A percentile compares a stretch with the other conserved stretches of the same genome.
These are phyloP conservation scores for Amesomyces nigricolor DNA, from an alignment of 2,329 filamentous ascomycete species.

Conservation along the genomic window DNA sequence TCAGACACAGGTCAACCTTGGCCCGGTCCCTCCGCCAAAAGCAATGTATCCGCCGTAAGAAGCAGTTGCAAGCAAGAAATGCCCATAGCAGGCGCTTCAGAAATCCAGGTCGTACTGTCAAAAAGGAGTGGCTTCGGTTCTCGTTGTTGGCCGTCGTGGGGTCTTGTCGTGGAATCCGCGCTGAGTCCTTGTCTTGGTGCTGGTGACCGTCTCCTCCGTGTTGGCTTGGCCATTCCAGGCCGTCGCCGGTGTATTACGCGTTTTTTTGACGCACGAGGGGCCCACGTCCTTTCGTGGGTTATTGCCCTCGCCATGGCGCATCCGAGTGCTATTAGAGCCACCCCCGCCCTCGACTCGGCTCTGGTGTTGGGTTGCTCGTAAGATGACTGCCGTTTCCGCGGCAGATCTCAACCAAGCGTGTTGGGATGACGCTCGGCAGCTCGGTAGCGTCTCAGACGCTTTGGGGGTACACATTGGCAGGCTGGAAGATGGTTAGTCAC, in stretches of 20 bases:
- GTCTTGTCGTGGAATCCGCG: background rate
- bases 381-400: background rate
- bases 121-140: constrained; percentile 3
- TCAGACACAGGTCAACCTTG: background rate
- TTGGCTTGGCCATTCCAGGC: background rate
- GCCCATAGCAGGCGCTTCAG: background rate
- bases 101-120: background rate
- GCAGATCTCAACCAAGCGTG: background rate
- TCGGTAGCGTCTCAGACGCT: constrained; percentile 39
- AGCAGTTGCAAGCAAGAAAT: constrained; percentile 7
- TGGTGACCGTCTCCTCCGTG: background rate
- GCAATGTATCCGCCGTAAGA: constrained; percentile 5
- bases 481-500: constrained; percentile 30
- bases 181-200: no score
- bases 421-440: background rate
- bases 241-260: constrained; percentile 3
- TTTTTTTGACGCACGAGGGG: background rate
- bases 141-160: background rate
- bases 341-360: background rate
- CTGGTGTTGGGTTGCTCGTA: background rate
- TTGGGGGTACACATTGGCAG: constrained; percentile 51
- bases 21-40: background rate
- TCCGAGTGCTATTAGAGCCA: background rate
- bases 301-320: background rate
- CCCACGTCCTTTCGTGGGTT: background rate